Conservation (phyloP, 805 yeast genomes). For the Saturnispora galanensis region DNA sequence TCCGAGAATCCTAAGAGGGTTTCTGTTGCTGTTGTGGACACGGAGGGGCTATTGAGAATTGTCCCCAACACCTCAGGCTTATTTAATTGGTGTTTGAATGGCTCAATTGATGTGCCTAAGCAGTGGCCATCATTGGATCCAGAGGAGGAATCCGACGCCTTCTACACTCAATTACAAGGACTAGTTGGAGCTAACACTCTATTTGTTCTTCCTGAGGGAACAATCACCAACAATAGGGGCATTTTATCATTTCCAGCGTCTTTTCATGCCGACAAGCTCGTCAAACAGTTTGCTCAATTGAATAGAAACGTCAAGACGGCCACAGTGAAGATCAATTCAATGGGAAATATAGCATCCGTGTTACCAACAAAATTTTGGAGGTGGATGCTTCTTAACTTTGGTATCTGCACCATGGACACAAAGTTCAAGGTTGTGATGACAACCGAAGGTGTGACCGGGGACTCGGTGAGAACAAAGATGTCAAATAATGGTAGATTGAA, state of each 20-base stretch:
- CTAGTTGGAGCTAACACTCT: conserved; percentile 24
- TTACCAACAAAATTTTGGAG: too few species aligned
- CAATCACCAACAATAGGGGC: conserved; percentile 76
- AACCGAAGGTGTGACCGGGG: conserved; percentile 4
- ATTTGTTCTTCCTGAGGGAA: conserved; percentile 67
- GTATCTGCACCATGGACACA: conserved; percentile 11
- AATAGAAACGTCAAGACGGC: conserved; percentile 28
- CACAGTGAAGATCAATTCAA: conserved; percentile 29
- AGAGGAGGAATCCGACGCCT: conserved; percentile 5
- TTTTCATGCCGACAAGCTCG: conserved; percentile 14
- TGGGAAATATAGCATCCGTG: conserved; percentile 5
- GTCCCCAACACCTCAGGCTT: not conserved
- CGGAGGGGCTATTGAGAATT: conserved; percentile 10
- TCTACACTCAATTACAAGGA: not conserved
- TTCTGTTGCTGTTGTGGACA: conserved; percentile 16
- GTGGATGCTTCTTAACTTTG: conserved; percentile 6
- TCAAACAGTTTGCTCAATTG: conserved; percentile 7
- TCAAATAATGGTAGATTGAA: conserved; percentile 40
- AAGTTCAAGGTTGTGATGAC: conserved; percentile 19
- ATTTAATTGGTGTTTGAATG: conserved; percentile 11
- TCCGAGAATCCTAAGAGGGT: conserved; percentile 9
- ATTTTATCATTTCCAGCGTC: conserved; percentile 44
- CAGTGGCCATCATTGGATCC: not conserved
- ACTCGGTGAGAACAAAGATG: conserved; percentile 20
- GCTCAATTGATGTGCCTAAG: conserved; percentile 4